Percentiles rank a stretch among this genome's conserved stretches.
These are phyloP conservation scores for Boletus sensibilis DNA, from an alignment of 768 basidiomycete genomes.

Conservation along the genomic window DNA sequence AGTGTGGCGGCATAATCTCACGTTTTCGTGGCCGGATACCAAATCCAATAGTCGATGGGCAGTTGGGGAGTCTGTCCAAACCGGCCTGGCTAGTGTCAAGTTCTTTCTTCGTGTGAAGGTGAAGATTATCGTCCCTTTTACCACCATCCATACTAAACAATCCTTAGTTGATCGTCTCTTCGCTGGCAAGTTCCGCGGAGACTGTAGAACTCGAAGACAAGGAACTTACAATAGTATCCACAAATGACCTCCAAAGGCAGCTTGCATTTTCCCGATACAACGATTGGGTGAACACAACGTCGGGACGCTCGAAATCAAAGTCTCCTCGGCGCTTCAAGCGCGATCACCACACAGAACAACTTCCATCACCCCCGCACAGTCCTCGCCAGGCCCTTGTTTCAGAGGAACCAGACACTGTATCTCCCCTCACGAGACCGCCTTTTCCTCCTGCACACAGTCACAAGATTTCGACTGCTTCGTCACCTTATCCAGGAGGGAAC, in stretches of 20 bases:
- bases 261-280: slow-evolving; percentile 60
- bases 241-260: slow-evolving; percentile 66
- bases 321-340: slow-evolving; percentile 49
- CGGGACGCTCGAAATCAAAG: slow-evolving; percentile 52
- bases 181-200: slow-evolving; percentile 50
- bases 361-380: slow-evolving; percentile 43
- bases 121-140: slow-evolving; percentile 9
- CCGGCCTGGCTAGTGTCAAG: slow-evolving; percentile 59
- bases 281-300: slow-evolving; percentile 35
- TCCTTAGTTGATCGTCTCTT: slow-evolving; percentile 47
- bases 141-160: slow-evolving; percentile 14
- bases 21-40: slow-evolving; percentile 68
- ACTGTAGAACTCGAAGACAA: slow-evolving; percentile 67
- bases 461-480: slow-evolving; percentile 32
- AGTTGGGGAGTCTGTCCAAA: slow-evolving; percentile 73
- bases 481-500: slow-evolving; percentile 30
- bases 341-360: slow-evolving; percentile 28
- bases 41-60: slow-evolving; percentile 75
- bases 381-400: slow-evolving; percentile 12
- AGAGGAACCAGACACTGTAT: slow-evolving; percentile 8
- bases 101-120: slow-evolving; percentile 76
- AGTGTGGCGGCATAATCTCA: slow-evolving; percentile 62
- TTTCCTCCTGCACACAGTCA: slow-evolving; percentile 21
- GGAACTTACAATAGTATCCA: slow-evolving; percentile 65
- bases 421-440: slow-evolving; percentile 1